Evolutionary conservation across 768 basidiomycete genomes (phyloP), one percentile per base, ranked within the genome.

Genomic region (Podaxis mareebaensis): DNA sequence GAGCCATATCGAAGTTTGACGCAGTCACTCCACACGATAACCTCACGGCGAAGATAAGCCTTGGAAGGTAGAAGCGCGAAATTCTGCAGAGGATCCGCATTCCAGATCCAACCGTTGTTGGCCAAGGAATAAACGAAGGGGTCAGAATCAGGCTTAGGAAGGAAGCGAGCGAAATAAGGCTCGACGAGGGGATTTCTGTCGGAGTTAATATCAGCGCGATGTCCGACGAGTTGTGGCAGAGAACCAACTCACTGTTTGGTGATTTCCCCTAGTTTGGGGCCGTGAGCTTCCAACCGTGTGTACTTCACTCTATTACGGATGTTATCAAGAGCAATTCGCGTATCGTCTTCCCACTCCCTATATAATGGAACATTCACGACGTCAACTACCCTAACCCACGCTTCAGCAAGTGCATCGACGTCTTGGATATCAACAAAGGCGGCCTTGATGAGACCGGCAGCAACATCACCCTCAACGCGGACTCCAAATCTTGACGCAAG

Each of bases 101-200:
- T 79, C 96, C 97, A 99, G 67, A 99, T 95, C 97, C 97, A 99
- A 2, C 97, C 97, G 72, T 99, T 99, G 76, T 99, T 98, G 4
- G 96, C 97, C 30, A 99, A 79, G 2, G 92, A 89, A 71, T 95
- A 91, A 13, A 83, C 78, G 33, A 79, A 70, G n/a, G 80, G 83
- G 58, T 85, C 81, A 13, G 78, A 73, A 39, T 77, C 64, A 8
- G 74, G 69, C 24, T 69, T 75, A 38, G 79, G 83, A 42, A 66
- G 78, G 12, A 98, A 74, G 26, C 95, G 89, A 1, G 95, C 98
- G 76, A 99, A 99, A 78, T 98, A 98, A 3, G 83, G 75, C 71
- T 99, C 97, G 49, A 94, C 90, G 49, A 99, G 80, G 22, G 96
- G 95, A 15, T 80, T 83, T 44, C 95, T 97, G 67, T 0, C 33